These are phyloP conservation scores for Ambrosia trifida DNA, from an alignment of 129 eudicot species.

Conservation along the genomic window DNA sequence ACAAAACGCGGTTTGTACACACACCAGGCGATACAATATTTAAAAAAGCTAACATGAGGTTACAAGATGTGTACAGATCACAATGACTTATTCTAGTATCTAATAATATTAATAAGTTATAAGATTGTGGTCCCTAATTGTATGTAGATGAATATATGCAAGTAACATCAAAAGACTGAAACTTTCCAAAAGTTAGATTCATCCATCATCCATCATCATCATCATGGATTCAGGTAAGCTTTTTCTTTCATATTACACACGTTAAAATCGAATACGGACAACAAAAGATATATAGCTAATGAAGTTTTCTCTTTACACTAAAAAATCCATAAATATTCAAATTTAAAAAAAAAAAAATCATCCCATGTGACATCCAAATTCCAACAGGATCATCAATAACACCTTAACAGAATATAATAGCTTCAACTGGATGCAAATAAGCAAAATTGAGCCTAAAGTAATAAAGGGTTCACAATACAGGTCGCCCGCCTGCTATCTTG, in stretches of 20 bases:
- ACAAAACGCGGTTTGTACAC: background rate
- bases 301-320: too few relatives aligned
- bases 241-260: background rate
- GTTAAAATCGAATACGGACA: background rate
- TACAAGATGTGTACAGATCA: background rate
- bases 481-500: too few relatives aligned
- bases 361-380: background rate
- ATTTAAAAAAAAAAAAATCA: background rate
- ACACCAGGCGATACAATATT: background rate
- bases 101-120: background rate
- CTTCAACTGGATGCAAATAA: background rate
- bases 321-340: background rate
- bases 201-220: background rate
- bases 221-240: background rate
- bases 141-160: background rate
- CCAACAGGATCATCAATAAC: conserved; percentile 6
- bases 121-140: conserved; percentile 1
- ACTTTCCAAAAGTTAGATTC: background rate
- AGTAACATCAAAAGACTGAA: background rate
- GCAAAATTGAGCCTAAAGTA: background rate
- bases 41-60: background rate
- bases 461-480: too few relatives aligned
- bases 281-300: too few relatives aligned
- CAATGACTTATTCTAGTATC: background rate
- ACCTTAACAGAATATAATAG: background rate